These are phyloP conservation scores for Candolleomyces aberdarensis DNA, from an alignment of 768 basidiomycete species.

Conservation along the genomic window DNA sequence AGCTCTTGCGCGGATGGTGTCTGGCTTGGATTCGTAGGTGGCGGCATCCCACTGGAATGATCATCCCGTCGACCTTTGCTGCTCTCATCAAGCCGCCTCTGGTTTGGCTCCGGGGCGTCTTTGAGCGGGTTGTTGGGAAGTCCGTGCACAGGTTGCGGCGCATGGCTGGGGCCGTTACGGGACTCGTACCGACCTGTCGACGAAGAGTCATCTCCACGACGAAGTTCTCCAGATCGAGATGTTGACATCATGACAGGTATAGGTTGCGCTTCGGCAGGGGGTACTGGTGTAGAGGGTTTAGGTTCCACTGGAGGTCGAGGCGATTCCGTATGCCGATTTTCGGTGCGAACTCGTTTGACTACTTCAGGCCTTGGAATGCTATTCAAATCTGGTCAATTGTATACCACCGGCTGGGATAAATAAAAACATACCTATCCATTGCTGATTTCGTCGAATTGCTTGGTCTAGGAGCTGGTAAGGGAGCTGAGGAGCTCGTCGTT, in stretches of 20 bases:
- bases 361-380: constrained; percentile 81
- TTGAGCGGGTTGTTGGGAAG: constrained; percentile 4
- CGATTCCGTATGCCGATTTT: constrained; percentile 33
- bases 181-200: neutral
- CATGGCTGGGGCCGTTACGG: neutral
- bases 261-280: neutral
- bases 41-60: constrained; percentile 54
- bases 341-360: constrained; percentile 56
- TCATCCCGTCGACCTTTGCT: neutral
- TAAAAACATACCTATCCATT: constrained; percentile 55
- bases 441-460: constrained; percentile 45
- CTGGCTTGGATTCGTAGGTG: constrained; percentile 75
- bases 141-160: neutral
- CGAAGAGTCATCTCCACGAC: neutral
- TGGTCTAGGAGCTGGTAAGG: neutral
- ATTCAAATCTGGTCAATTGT: constrained; percentile 1
- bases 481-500: neutral
- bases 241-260: neutral
- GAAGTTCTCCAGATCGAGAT: neutral
- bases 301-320: constrained; percentile 25
- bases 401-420: neutral
- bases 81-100: constrained; percentile 8
- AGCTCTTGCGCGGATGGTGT: constrained; percentile 76
- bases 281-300: neutral
- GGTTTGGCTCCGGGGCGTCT: constrained; percentile 1